These are phyloP conservation scores for Metschnikowia peoriensis DNA, from an alignment of 805 yeast species.

Conservation along the genomic window DNA sequence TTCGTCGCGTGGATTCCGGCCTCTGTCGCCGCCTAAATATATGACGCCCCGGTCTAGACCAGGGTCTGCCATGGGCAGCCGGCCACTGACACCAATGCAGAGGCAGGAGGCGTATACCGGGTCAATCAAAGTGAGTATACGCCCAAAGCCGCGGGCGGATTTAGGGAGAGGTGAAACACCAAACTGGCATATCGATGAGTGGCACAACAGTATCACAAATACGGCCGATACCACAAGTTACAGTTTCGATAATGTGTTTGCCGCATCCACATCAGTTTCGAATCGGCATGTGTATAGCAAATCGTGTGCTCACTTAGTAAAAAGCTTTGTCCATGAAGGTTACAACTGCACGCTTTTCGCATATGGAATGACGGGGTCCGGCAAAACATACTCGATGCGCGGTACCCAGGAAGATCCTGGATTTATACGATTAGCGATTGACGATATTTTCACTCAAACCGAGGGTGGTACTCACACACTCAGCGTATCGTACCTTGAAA, in stretches of 20 bases:
- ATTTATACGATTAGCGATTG: constrained; percentile 65
- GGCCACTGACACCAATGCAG: constrained; percentile 40
- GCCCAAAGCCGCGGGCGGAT: constrained; percentile 63
- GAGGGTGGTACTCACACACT: constrained; percentile 35
- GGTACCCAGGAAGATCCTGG: constrained; percentile 67
- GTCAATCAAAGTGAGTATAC: constrained; percentile 68
- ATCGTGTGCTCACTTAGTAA: constrained; percentile 52
- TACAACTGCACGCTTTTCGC: constrained; percentile 90
- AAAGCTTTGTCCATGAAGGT: constrained; percentile 60
- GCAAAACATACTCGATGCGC: constrained; percentile 85
- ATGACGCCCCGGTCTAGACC: constrained; percentile 29
- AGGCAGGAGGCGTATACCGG: constrained; percentile 56
- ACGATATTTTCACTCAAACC: constrained; percentile 53
- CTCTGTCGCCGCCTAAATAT: constrained; percentile 34
- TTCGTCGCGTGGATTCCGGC: constrained; percentile 27
- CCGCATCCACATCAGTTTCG: constrained; percentile 40
- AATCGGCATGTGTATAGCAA: constrained; percentile 62
- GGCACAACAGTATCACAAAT: constrained; percentile 40
- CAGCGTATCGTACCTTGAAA: constrained; percentile 73
- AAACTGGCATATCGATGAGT: constrained; percentile 48
- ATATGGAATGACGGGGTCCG: constrained; percentile 93
- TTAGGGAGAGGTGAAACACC: constrained; percentile 22
- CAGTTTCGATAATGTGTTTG: constrained; percentile 76
- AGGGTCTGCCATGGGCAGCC: constrained; percentile 33
- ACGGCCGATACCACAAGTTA: constrained; percentile 59